Conservation (phyloP, 257 asterid species). For the Linaria vulgaris region DNA sequence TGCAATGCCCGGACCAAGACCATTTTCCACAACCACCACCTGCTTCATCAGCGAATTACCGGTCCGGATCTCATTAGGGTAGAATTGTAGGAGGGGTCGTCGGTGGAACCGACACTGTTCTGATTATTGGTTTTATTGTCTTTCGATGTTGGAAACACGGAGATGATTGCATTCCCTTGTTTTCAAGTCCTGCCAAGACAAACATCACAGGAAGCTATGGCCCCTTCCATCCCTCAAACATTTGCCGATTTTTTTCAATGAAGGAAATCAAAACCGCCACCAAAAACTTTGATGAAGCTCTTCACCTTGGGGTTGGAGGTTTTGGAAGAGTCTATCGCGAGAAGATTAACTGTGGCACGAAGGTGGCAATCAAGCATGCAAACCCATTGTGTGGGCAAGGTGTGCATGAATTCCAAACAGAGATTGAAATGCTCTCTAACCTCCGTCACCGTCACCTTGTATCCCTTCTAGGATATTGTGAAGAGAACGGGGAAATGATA, state of each 20-base stretch:
- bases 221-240: constrained; percentile 82
- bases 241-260: constrained; percentile 83
- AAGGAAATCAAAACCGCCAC: constrained; percentile 86
- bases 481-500: constrained; percentile 89
- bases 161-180: constrained; percentile 89
- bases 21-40: constrained; percentile 47
- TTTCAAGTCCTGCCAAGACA: constrained; percentile 71
- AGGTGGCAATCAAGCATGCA: constrained; percentile 90
- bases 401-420: constrained; percentile 85
- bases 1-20: constrained; percentile 67
- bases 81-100: constrained; percentile 77
- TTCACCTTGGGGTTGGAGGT: constrained; percentile 85
- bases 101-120: constrained; percentile 64
- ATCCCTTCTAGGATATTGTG: constrained; percentile 83
- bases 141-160: constrained; percentile 37
- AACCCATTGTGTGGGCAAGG: constrained; percentile 90
- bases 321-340: constrained; percentile 83
- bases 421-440: constrained; percentile 91
- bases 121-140: constrained; percentile 54
- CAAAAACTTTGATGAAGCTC: constrained; percentile 71
- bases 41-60: constrained; percentile 24
- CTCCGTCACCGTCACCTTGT: constrained; percentile 92
- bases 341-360: constrained; percentile 80
- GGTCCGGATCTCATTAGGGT: constrained; percentile 41
- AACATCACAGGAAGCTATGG: constrained; percentile 78